A percentile compares a stretch with the other conserved stretches of the same genome.
Conservation (phyloP, 2,329 filamentous ascomycete species). For the Rhinocladiella mackenziei region DNA sequence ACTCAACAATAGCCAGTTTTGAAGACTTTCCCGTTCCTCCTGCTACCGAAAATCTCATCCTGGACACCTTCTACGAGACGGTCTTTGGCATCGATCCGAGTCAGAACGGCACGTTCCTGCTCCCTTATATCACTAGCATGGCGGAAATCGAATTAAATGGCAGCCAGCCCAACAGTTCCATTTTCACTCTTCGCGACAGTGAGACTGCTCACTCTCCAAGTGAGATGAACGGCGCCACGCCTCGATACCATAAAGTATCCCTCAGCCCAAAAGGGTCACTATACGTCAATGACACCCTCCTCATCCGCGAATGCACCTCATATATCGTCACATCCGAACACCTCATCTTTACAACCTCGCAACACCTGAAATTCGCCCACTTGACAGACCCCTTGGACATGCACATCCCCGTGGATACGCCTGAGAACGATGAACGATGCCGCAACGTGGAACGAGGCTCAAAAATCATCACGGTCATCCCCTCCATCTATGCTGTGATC, state of each 20-base stretch:
- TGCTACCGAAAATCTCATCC: constrained; percentile 13
- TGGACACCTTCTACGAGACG: constrained; percentile 15
- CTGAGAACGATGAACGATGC: constrained; percentile 87
- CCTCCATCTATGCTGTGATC: constrained; percentile 77
- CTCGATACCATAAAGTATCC: constrained; percentile 45
- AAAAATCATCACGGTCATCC: constrained; percentile 81
- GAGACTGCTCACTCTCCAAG: not conserved
- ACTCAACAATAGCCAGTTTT: not conserved
- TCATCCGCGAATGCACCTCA: constrained; percentile 87
- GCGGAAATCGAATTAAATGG: constrained; percentile 5
- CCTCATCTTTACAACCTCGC: constrained; percentile 86
- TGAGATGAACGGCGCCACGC: constrained; percentile 8
- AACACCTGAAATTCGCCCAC: constrained; percentile 93
- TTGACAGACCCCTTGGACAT: constrained; percentile 45
- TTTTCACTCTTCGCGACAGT: constrained; percentile 7
- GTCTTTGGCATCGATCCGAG: constrained; percentile 14
- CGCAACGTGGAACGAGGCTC: constrained; percentile 87
- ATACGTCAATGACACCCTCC: constrained; percentile 68
- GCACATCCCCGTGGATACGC: constrained; percentile 79
- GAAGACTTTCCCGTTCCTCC: constrained; percentile 8
- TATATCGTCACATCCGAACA: constrained; percentile 78
- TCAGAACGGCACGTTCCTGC: constrained; percentile 7
- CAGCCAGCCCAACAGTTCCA: constrained; percentile 14
- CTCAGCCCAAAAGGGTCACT: constrained; percentile 72
- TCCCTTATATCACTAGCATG: not conserved